Evolutionary conservation across 2,329 filamentous ascomycete species (phyloP), one percentile per base, ranked within the genome.

Genomic region (Paecilomyces niveus): DNA sequence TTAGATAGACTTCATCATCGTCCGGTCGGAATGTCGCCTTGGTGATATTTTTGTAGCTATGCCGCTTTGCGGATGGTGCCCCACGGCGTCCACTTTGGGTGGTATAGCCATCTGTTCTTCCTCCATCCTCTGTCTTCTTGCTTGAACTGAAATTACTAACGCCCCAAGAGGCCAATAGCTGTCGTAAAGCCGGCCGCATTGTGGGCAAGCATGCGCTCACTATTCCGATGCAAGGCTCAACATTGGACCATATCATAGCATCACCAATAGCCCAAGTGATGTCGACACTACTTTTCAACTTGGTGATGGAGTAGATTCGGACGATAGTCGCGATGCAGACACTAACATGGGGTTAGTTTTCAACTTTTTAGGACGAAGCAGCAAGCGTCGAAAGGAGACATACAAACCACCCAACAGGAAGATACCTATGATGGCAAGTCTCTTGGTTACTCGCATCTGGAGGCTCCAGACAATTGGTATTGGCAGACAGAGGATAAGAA

Each of bases 241-340:
- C 62, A 35, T 65, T 68, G 7, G 71, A 73, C 66, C 72, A 70
- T 7, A 71, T 64, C 59, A 72, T 72, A 21, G 68, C 65, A 21
- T 67, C 60, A 49, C 63, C 66, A 53, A 69, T 63, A 15, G 63
- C 64, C 67, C 67, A 73, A 3, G 68, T 68, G 13, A 72, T 75
- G 52, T 79, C 76, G 4, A 69, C 68, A 32, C 69, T 76, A 11
- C 67, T 73, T 4, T 72, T 74, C 10, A 76, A 75, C 59, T 74
- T 72, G 50, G 72, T 64, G 8, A 78, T 66, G 1, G 74, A 77
- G 33, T 74, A 75, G 57, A 74, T 71, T 13, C 77, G 73, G 57
- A 78, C 59, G 52, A 78, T 75, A 11, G 76, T 78, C 2, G 76
- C 78, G 39, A 78, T 63, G 31, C 70, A 74, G 33, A 72, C 69